A percentile compares a stretch with the other conserved stretches of the same genome.
Conservation (phyloP, 768 basidiomycete genomes). For the Cantharellus cinnabarinus region DNA sequence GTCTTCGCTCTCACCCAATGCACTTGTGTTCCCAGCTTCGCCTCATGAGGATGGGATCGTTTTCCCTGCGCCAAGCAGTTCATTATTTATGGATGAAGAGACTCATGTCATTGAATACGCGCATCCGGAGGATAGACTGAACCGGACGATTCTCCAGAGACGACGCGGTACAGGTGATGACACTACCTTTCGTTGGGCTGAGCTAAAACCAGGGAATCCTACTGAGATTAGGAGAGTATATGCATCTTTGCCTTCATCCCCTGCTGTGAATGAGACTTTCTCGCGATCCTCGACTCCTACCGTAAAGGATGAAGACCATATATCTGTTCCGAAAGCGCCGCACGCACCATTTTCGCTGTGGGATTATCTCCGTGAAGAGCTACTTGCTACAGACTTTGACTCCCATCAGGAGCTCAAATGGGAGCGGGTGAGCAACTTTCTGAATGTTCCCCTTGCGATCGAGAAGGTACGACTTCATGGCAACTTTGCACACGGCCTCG, state of each 20-base stretch:
- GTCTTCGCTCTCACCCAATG: no score
- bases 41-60: no score
- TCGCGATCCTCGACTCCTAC: neutral
- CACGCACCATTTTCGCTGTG: slow-evolving; percentile 55
- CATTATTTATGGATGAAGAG: no score
- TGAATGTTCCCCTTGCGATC: slow-evolving; percentile 77
- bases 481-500: neutral
- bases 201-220: no score
- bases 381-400: slow-evolving; percentile 83
- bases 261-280: neutral
- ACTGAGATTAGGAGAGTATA: neutral
- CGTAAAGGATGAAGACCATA: neutral
- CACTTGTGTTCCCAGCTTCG: no score
- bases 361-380: slow-evolving; percentile 80
- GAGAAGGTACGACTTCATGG: slow-evolving; percentile 53
- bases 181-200: no score
- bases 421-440: slow-evolving; percentile 91
- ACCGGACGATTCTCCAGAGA: no score
- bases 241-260: neutral
- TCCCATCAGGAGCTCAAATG: slow-evolving; percentile 86
- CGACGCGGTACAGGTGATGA: no score
- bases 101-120: no score
- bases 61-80: no score
- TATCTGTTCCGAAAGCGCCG: neutral
- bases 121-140: no score